Conservation (phyloP, 2,329 filamentous ascomycete genomes). For the Sporothrix schenckii region DNA sequence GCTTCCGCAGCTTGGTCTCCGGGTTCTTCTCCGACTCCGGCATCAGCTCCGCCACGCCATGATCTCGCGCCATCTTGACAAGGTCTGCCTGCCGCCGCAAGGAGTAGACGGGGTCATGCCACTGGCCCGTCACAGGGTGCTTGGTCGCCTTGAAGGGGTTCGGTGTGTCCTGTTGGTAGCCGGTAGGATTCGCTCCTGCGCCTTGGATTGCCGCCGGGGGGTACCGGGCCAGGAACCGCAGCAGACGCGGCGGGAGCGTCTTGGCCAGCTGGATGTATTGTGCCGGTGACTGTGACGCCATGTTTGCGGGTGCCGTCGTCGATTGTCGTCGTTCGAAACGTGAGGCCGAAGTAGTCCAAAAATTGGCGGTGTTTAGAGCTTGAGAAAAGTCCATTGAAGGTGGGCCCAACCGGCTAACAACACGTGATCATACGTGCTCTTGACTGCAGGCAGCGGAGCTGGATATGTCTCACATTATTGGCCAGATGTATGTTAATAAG, state of each 20-base stretch:
- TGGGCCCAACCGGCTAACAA: background rate
- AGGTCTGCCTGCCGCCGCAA: constrained; percentile 87
- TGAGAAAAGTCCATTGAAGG: constrained; percentile 36
- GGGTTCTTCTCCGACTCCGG: constrained; percentile 77
- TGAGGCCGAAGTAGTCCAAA: background rate
- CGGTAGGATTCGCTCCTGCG: constrained; percentile 48
- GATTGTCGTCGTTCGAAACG: constrained; percentile 14
- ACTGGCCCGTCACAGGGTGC: constrained; percentile 76
- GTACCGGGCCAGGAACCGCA: constrained; percentile 86
- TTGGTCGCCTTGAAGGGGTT: constrained; percentile 84
- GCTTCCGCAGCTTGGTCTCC: constrained; percentile 67
- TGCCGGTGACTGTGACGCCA: constrained; percentile 32
- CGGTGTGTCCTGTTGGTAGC: constrained; percentile 59
- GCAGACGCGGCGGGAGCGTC: constrained; percentile 74
- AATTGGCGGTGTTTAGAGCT: constrained; percentile 49
- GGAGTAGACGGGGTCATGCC: constrained; percentile 82
- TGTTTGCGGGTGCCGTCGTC: constrained; percentile 25
- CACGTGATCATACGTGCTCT: background rate
- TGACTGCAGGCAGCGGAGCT: too few species aligned
- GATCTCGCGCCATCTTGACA: constrained; percentile 77
- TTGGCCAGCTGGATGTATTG: constrained; percentile 63
- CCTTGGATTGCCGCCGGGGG: constrained; percentile 69
- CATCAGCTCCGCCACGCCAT: constrained; percentile 79
- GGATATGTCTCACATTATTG: too few species aligned
- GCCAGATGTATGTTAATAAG: too few species aligned